These are phyloP conservation scores for Venturia effusa DNA, from an alignment of 2,329 filamentous ascomycete genomes.

Conservation along the genomic window DNA sequence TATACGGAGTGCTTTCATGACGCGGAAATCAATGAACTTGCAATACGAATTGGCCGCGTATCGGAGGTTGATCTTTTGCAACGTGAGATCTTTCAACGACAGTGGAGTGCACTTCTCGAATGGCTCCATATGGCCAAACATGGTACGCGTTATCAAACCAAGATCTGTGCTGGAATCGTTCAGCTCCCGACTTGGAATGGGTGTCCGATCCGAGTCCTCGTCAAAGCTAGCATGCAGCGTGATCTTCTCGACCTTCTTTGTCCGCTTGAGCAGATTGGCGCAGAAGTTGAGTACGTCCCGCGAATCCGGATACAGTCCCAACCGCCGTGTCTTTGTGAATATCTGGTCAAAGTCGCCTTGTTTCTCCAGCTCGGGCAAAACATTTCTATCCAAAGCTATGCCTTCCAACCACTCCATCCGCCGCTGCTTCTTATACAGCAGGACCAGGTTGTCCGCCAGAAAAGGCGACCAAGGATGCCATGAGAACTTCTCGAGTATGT, in stretches of 20 bases:
- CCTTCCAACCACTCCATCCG: constrained; percentile 38
- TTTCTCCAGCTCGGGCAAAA: constrained; percentile 32
- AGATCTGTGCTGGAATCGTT: constrained; percentile 37
- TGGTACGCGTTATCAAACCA: constrained; percentile 33
- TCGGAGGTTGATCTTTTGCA: constrained; percentile 35
- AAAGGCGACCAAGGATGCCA: constrained; percentile 41
- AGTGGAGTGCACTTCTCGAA: constrained; percentile 36
- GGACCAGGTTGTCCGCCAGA: constrained; percentile 34
- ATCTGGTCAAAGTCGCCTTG: constrained; percentile 28
- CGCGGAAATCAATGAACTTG: constrained; percentile 34
- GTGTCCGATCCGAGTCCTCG: constrained; percentile 20
- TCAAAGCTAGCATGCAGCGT: constrained; percentile 37
- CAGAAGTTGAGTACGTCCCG: constrained; percentile 33
- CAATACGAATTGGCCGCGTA: constrained; percentile 39
- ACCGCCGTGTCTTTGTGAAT: constrained; percentile 31
- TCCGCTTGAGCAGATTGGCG: constrained; percentile 31
- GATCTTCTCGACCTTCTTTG: constrained; percentile 33
- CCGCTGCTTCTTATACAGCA: constrained; percentile 38
- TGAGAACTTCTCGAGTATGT: constrained; percentile 38
- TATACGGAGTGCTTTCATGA: constrained; percentile 31
- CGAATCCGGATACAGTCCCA: constrained; percentile 37
- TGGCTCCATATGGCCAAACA: constrained; percentile 37
- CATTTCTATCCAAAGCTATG: constrained; percentile 33
- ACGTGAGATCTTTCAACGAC: constrained; percentile 31
- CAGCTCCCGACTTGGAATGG: constrained; percentile 28